Base-by-base conservation (phyloP, 2,329 filamentous ascomycete genomes). In the Pyrenophora teres region DNA sequence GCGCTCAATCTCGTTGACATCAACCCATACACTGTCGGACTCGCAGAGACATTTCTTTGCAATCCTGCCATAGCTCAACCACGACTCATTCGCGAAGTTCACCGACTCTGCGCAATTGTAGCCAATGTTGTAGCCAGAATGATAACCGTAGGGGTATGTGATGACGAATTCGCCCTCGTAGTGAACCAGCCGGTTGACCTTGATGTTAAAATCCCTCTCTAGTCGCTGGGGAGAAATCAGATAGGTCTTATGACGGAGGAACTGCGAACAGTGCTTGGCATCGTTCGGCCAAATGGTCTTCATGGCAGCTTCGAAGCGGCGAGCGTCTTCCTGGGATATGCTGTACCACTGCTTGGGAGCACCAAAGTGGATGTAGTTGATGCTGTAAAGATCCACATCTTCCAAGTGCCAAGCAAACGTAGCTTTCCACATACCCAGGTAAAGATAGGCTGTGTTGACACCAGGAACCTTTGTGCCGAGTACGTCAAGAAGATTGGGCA, bases 341-440 rank as follows among this genome's bases (percentile, higher is more conserved):
- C 92, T 97, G 77, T 99, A 99, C 94, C 94, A 99, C 73, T 99
- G 94, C 76, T 99, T 99, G 0, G 94, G 94, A 1, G 94, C 94
- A 47, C 94, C 94, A 72, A 99, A 99, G 70, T 99, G 94, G 53
- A 99, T 92, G 73, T 97, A 99, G 77, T 99, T 99, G 81, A 99
- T 99, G 73, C 92, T 97, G 84, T 99, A 99, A 4, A 99, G 83
- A 77, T 99, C 94, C 36, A 99, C 93, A 71, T 99, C 94, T 72
- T 99, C 94, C 46, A 99, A 78, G 82, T 99, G 94, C 94, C 94
- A 99, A 7, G 94, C 94, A 72, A 99, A 99, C 0, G 94, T 97
- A 10, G 94, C 93, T 75, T 97, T 97, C 94, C 94, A 99, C 94
- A 99, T 99, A 37, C 94, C 94, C 53, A 99, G 81, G 70, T 99